These are phyloP conservation scores for Wickerhamomyces pijperi DNA, from an alignment of 805 yeast genomes.

Conservation along the genomic window DNA sequence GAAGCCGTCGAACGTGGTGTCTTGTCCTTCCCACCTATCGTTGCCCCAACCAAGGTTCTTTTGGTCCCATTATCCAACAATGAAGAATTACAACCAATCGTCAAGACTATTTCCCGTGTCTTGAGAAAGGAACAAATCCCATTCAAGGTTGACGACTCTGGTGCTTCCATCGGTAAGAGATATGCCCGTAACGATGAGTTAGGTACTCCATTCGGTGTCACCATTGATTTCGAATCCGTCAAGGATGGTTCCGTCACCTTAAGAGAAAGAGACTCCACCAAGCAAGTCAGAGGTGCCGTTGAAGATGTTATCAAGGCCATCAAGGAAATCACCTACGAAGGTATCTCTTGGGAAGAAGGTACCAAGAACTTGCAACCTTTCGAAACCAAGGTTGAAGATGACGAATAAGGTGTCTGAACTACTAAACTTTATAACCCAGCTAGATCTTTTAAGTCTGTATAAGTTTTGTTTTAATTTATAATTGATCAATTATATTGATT, in stretches of 20 bases:
- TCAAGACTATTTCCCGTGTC: constrained; percentile 53
- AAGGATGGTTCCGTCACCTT: constrained; percentile 83
- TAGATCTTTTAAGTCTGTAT: too few relatives aligned
- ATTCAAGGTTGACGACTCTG: constrained; percentile 92
- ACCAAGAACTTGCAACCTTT: constrained; percentile 63
- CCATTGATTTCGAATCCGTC: constrained; percentile 89
- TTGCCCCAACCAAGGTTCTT: constrained; percentile 95
- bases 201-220: constrained; percentile 97
- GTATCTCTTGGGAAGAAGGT: constrained; percentile 77
- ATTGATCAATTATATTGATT: too few relatives aligned
- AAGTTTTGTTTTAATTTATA: too few relatives aligned
- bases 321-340: constrained; percentile 62
- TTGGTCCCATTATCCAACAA: constrained; percentile 89
- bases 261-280: constrained; percentile 95
- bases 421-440: too few relatives aligned
- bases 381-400: constrained; percentile 49
- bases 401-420: too few relatives aligned
- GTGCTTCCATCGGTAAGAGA: constrained; percentile 96
- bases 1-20: constrained; percentile 84
- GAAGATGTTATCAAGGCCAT: constrained; percentile 67
- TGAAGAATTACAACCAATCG: constrained; percentile 66
- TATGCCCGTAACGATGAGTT: constrained; percentile 97
- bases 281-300: constrained; percentile 88
- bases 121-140: constrained; percentile 80
- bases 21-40: constrained; percentile 84